These are phyloP conservation scores for Ogataea hybrid DNA, from an alignment of 1,139 yeast species.

Conservation along the genomic window DNA sequence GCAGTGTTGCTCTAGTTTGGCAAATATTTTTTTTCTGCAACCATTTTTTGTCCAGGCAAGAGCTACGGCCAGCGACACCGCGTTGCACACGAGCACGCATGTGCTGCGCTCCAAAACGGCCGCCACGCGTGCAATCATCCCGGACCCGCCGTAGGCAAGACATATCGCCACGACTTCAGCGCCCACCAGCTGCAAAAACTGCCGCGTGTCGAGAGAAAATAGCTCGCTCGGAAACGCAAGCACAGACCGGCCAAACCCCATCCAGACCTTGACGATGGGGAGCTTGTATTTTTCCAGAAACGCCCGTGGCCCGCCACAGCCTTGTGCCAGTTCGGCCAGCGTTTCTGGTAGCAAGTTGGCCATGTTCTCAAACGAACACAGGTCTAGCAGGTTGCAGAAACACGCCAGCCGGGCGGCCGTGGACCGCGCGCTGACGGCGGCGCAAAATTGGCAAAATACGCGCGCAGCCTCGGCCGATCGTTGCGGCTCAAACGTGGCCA, in stretches of 20 bases:
- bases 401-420: slow-evolving; percentile 34
- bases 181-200: slow-evolving; percentile 35
- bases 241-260: slow-evolving; percentile 34
- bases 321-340: slow-evolving; percentile 25
- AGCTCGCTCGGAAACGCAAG: slow-evolving; percentile 40
- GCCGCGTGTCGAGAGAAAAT: slow-evolving; percentile 33
- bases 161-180: slow-evolving; percentile 39
- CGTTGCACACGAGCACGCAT: slow-evolving; percentile 23
- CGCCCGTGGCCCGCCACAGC: slow-evolving; percentile 19
- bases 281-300: slow-evolving; percentile 34
- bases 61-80: too few species aligned
- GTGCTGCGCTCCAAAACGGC: slow-evolving; percentile 7
- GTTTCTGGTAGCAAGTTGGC: slow-evolving; percentile 31
- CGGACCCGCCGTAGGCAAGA: slow-evolving; percentile 30
- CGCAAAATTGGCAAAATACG: slow-evolving; percentile 39
- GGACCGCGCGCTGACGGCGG: slow-evolving; percentile 34
- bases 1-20: too few species aligned
- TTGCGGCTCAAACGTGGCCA: too few species aligned
- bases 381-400: slow-evolving; percentile 43
- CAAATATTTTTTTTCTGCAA: too few species aligned
- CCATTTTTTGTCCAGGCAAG: too few species aligned
- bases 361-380: slow-evolving; percentile 37
- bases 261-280: slow-evolving; percentile 40
- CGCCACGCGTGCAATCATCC: slow-evolving; percentile 15
- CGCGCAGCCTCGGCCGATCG: slow-evolving; percentile 37